These are phyloP conservation scores for Bryopsis sp. DNA, from an alignment of 139 green algal genomes.

Conservation along the genomic window DNA sequence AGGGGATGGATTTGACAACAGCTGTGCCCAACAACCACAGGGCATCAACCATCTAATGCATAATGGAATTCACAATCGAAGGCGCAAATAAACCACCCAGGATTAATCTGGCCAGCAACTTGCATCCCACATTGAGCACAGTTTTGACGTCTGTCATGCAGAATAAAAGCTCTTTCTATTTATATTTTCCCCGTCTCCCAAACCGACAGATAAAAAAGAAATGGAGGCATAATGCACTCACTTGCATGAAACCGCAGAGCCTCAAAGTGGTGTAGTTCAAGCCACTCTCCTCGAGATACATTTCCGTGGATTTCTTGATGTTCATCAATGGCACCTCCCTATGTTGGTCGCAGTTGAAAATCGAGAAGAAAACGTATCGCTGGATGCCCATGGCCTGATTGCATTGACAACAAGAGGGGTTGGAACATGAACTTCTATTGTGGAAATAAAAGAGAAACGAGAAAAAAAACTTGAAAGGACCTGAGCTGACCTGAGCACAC, in stretches of 20 bases:
- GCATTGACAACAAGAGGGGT: background rate
- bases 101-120: no score
- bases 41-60: no score
- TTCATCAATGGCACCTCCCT: slow-evolving; percentile 87
- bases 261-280: slow-evolving; percentile 91
- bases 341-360: slow-evolving; percentile 92
- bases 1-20: no score
- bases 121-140: no score
- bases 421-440: background rate
- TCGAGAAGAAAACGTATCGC: slow-evolving; percentile 95
- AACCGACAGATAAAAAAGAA: no score
- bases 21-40: no score
- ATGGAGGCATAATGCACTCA: slow-evolving; percentile 2
- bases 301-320: slow-evolving; percentile 89
- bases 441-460: background rate
- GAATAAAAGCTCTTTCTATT: no score
- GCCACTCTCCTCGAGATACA: slow-evolving; percentile 70
- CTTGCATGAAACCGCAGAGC: slow-evolving; percentile 95
- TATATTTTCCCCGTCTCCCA: no score
- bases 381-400: slow-evolving; percentile 94
- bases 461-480: background rate
- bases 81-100: no score
- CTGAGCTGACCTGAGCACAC: slow-evolving; percentile 47
- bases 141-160: no score
- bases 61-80: no score